Percentiles rank a stretch among this genome's conserved stretches.
Conservation (phyloP, 257 asterid genomes). For the Capsicum chinense region DNA sequence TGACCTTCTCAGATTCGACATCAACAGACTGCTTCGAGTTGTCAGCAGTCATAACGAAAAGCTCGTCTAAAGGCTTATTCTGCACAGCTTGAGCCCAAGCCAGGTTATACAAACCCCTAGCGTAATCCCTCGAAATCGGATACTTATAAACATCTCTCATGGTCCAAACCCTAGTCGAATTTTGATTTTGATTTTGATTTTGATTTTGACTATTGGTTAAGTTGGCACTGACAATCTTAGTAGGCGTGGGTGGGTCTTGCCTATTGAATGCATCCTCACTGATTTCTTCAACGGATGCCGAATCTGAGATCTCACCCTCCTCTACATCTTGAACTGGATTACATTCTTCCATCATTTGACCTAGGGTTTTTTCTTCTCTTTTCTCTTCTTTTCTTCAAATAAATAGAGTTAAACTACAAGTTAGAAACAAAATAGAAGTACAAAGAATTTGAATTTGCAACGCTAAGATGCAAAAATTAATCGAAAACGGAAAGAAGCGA, state of each 20-base stretch:
- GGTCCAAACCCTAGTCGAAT: conserved; percentile 75
- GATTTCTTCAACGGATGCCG: conserved; percentile 83
- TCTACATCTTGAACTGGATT: conserved; percentile 61
- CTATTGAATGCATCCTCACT: conserved; percentile 65
- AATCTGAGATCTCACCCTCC: conserved; percentile 96
- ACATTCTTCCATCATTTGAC: conserved; percentile 62
- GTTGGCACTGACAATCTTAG: conserved; percentile 11
- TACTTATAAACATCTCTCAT: conserved; percentile 77
- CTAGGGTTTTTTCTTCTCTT: conserved; percentile 42
- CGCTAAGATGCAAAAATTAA: neutral
- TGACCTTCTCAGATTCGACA: conserved; percentile 42
- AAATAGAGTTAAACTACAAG: conserved; percentile 26
- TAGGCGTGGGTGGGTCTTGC: conserved; percentile 28
- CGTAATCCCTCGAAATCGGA: conserved; percentile 59
- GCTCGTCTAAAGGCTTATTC: conserved; percentile 82
- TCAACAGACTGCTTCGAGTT: conserved; percentile 21
- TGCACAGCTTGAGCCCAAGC: conserved; percentile 99
- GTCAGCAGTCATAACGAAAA: conserved; percentile 56
- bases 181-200: conserved; percentile 38
- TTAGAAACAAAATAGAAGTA: neutral
- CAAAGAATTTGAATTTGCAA: neutral
- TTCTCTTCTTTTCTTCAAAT: neutral
- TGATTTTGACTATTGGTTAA: conserved; percentile 24
- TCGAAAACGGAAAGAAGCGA: neutral
- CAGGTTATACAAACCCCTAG: conserved; percentile 73